A percentile compares a stretch with the other conserved stretches of the same genome.
phyloP scores from a whole-genome alignment of 2,329 filamentous ascomycete genomes.

The Trichoderma sp. region DNA sequence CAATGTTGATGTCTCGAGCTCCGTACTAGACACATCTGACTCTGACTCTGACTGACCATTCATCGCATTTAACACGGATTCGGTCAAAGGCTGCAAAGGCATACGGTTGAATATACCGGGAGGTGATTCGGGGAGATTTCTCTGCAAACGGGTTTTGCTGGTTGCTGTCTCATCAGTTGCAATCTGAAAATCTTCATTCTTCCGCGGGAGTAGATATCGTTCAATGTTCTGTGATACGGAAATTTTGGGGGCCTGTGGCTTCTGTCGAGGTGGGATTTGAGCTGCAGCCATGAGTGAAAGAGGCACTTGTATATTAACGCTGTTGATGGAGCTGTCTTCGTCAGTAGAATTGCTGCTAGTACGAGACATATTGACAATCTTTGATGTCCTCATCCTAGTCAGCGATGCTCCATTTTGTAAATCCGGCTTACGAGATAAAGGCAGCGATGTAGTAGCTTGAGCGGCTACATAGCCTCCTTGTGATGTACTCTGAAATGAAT shows the following conservation, averaged over 20 bases:
- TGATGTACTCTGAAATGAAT: too few species aligned
- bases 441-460: neutral
- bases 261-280: neutral
- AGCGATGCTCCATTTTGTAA: neutral
- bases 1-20: neutral
- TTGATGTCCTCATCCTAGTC: slow-evolving; percentile 37
- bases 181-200: slow-evolving; percentile 39
- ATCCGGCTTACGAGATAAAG: neutral
- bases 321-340: slow-evolving; percentile 31
- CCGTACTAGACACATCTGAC: slow-evolving; percentile 23
- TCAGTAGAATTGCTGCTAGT: slow-evolving; percentile 42
- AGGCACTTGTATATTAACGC: slow-evolving; percentile 37
- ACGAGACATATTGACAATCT: slow-evolving; percentile 41
- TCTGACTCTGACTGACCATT: slow-evolving; percentile 29
- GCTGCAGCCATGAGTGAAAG: slow-evolving; percentile 20
- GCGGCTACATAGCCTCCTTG: neutral
- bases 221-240: slow-evolving; percentile 37
- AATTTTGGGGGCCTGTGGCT: slow-evolving; percentile 8
- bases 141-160: neutral
- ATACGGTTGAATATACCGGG: slow-evolving; percentile 1
- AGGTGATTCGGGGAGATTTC: neutral
- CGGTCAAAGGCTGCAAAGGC: slow-evolving; percentile 31
- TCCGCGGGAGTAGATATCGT: slow-evolving; percentile 38
- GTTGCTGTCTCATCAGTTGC: slow-evolving; percentile 43
- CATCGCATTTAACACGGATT: slow-evolving; percentile 32